Evolutionary conservation across 441 rosid genomes (phyloP).

Genomic region (Geranium incanum): DNA sequence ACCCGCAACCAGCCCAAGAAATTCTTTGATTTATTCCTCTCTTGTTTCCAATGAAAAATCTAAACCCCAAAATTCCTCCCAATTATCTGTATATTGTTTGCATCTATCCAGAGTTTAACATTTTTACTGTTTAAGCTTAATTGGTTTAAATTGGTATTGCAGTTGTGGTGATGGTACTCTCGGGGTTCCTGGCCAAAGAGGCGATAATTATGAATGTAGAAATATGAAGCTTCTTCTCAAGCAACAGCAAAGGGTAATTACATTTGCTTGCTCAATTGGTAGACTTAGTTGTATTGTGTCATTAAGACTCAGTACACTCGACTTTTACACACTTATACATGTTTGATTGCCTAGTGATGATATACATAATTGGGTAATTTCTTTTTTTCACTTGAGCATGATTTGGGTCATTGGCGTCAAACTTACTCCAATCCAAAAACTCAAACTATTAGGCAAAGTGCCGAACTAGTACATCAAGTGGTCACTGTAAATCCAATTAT

Average conservation of each 20-base stretch:
- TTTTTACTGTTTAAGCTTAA: slow-evolving; percentile 17
- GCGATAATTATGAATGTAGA: slow-evolving; percentile 96
- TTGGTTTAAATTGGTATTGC: slow-evolving; percentile 25
- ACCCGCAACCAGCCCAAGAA: too few relatives aligned
- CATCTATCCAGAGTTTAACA: neutral
- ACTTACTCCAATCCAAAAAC: too few relatives aligned
- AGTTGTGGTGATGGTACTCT: slow-evolving; percentile 97
- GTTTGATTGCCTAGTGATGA: neutral
- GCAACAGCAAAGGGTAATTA: slow-evolving; percentile 85
- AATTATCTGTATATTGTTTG: too few relatives aligned
- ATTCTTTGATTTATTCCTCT: too few relatives aligned
- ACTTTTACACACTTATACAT: neutral
- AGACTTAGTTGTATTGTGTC: neutral
- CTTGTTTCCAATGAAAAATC: too few relatives aligned
- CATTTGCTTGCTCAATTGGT: neutral
- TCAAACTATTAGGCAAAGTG: too few relatives aligned
- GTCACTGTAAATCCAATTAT: too few relatives aligned
- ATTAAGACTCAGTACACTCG: neutral
- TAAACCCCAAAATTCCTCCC: too few relatives aligned
- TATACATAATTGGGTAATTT: neutral
- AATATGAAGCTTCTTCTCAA: slow-evolving; percentile 97
- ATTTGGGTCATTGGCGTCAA: neutral
- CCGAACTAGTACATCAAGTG: too few relatives aligned
- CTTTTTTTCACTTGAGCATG: neutral
- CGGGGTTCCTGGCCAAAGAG: slow-evolving; percentile 86